A percentile compares a stretch with the other conserved stretches of the same genome.
phyloP scores from a whole-genome alignment of 2,329 filamentous ascomycete species.

The Calonectria hawksworthii region DNA sequence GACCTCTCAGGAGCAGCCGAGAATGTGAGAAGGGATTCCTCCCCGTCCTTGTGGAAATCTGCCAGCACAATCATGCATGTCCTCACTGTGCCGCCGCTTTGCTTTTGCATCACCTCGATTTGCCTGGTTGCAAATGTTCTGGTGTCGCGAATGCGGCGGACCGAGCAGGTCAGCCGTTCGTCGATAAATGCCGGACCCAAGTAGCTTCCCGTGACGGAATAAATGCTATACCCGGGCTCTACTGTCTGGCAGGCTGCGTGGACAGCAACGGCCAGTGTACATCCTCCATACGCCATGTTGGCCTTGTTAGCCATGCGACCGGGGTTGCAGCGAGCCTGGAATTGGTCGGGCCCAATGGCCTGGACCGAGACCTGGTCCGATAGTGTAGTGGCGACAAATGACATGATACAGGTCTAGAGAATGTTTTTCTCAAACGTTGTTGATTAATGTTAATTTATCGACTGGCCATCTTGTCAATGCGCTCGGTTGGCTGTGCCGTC shows the following conservation, averaged over 20 bases:
- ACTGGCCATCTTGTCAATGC: background rate
- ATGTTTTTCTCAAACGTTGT: background rate
- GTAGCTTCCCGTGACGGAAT: background rate
- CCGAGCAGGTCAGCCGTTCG: background rate
- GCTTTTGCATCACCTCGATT: constrained; percentile 1
- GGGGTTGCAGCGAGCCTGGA: background rate
- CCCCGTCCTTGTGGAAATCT: background rate
- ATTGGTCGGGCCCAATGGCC: background rate
- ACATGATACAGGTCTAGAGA: background rate
- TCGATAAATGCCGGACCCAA: background rate
- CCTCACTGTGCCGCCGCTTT: background rate
- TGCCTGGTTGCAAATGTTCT: background rate
- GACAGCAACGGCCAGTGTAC: background rate
- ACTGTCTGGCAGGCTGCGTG: background rate
- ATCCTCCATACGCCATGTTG: background rate
- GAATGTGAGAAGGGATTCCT: background rate
- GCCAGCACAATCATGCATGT: background rate
- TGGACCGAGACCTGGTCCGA: background rate
- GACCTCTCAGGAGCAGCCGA: background rate
- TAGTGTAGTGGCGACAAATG: background rate
- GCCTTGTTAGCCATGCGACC: background rate
- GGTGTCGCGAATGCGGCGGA: background rate
- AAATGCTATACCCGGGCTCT: background rate
- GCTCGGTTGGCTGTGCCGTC: background rate
- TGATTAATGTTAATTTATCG: background rate